Base-by-base conservation (phyloP, 305 asterid species). In the Fraxinus ornus region DNA sequence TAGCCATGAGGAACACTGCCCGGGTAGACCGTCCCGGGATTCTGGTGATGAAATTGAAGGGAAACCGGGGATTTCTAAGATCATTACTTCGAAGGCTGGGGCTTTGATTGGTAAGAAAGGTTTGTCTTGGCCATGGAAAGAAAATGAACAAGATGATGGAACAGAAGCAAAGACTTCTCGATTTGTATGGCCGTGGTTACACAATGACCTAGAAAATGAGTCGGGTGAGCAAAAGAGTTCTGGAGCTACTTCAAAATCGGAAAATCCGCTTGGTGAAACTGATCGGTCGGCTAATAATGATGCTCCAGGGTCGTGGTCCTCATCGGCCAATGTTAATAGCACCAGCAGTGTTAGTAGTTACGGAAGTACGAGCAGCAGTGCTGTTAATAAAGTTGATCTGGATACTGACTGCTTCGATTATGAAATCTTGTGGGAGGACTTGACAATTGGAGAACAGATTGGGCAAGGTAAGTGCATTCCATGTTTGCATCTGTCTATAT, bases 61-160 rank as follows among this genome's bases (percentile, higher is more conserved):
- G 77, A 94, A 92, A 85, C 90, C 91, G 12, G 90, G 87, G 44
- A 89, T 94, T 84, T 90, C 97, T 2, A 90, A 82, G 86, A 89
- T 92, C 74, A 85, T 93, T 79, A 80, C 94, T 83, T 88, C 96
- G 24, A 93, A 89, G 84, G 98, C 97, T 17, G 97, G 90, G 88
- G 94, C 97, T 76, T 94, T 94, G 98, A 90, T 94, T 68, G 86
- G 88, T 78, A 94, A 91, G 88, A 91, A 86, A 78, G 89, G 90
- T 47, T 88, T 92, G 79, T 41, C 93, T n/a, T 96, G 99, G 99
- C 97, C 95, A 4, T 95, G 96, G 97, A 95, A 90, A 89, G 98
- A 92, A 81, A 86, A 88, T 77, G 98, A 93, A 81, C 88, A 57
- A 79, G 60, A 49, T 13, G 97, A 91, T n/a, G 93, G 89, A 78